These are phyloP conservation scores for Dacryopinax spathularia DNA, from an alignment of 768 basidiomycete species.

Conservation along the genomic window DNA sequence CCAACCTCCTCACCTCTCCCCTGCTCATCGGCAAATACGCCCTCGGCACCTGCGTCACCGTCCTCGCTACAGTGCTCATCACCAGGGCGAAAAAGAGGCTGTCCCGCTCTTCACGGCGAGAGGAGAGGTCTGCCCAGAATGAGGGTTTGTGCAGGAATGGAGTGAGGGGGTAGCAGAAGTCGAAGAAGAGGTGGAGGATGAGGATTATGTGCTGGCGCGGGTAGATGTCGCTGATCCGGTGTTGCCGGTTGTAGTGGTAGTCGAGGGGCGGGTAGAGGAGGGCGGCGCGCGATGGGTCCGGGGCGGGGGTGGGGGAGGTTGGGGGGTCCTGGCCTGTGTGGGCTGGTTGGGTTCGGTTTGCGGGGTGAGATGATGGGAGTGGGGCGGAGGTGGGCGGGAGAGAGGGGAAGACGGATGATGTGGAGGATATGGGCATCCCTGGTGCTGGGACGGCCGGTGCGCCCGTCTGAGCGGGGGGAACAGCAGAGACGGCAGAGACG, in stretches of 20 bases:
- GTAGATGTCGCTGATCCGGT: neutral
- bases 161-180: neutral
- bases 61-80: neutral
- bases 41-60: neutral
- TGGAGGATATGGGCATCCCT: too few relatives aligned
- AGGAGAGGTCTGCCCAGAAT: neutral
- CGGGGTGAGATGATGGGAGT: neutral
- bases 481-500: too few relatives aligned
- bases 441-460: neutral
- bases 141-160: neutral
- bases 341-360: neutral
- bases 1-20: neutral
- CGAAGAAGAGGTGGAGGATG: neutral
- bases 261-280: neutral
- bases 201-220: neutral
- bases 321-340: neutral
- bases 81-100: neutral
- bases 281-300: neutral
- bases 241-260: neutral
- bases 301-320: neutral
- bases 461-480: too few relatives aligned
- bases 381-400: neutral
- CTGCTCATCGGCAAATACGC: neutral
- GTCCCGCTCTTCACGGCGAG: neutral
- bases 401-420: too few relatives aligned